Base-by-base conservation (phyloP, 2,329 filamentous ascomycete species). In the Microascus cirrosus region DNA sequence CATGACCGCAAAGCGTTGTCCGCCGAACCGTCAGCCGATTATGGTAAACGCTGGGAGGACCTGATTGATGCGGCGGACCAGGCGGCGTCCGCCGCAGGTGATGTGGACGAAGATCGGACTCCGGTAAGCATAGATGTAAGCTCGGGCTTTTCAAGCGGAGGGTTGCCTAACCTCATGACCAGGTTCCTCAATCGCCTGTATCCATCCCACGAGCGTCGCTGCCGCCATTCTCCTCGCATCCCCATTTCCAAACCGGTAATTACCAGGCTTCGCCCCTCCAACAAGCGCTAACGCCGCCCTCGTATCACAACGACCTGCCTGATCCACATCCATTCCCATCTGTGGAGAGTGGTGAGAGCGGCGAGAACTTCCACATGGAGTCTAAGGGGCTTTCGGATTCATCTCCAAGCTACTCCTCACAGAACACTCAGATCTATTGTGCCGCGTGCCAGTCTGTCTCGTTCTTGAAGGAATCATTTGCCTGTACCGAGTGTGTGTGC, bases 401-500 rank as follows among this genome's bases (percentile, higher is more conserved):
- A n/a, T 92, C 90, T 2, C 83, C 83, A 24, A 86, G 80, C 66
- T 88, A 88, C 73, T 83, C 82, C 20, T 85, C 86, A 8, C 88
- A 90, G 57, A 80, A 80, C 61, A 87, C 93, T 2, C 89, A 95
- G 68, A 95, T 97, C 50, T 96, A 95, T 69, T 97, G 93, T 69
- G 89, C 92, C 22, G 89, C 87, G 54, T 97, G 93, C 68, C 85
- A 89, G 62, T 83, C 86, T 42, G 77, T 91, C 20, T 92, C 87
- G 56, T 75, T 86, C 12, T 75, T 97, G 28, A 86, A 85, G 66
- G 88, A 93, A 65, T 94, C 90, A 36, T 96, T 91, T 67, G 93
- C 93, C 24, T 97, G 93, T 70, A 96, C 92, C 1, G 92, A 96
- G 71, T 97, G 94, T 70, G 95, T 97, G 62, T 95, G 90, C 69